Evolutionary conservation across 208 protist genomes (phyloP).

Genomic region (Trypanosoma caninum): DNA sequence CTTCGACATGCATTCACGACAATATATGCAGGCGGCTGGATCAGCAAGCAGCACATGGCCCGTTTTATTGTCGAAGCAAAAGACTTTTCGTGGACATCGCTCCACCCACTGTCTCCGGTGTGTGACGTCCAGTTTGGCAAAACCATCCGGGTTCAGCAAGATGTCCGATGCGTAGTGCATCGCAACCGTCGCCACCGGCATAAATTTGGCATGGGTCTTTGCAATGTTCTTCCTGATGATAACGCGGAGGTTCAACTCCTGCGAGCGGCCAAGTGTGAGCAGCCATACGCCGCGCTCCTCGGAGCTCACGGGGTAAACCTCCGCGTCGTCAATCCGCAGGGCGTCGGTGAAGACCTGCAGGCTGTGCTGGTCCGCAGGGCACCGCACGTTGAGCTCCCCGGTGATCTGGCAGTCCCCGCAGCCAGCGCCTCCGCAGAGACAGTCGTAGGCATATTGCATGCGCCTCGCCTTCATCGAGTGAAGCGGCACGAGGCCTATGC

Average conservation of each 20-base stretch:
- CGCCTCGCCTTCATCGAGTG: constrained; percentile 79
- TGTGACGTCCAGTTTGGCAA: constrained; percentile 62
- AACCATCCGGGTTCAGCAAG: constrained; percentile 83
- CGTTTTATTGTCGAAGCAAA: constrained; percentile 57
- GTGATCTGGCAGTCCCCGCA: constrained; percentile 88
- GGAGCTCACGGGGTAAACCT: constrained; percentile 78
- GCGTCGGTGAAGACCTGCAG: constrained; percentile 80
- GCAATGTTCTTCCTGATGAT: constrained; percentile 95
- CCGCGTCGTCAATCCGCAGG: constrained; percentile 70
- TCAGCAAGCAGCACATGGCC: constrained; percentile 71
- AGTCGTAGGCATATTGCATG: constrained; percentile 84
- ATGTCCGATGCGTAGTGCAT: constrained; percentile 94
- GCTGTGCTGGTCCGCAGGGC: constrained; percentile 69
- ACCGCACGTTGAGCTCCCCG: constrained; percentile 78
- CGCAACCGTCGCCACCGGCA: constrained; percentile 90
- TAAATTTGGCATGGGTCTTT: constrained; percentile 99
- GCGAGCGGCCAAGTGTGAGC: constrained; percentile 78
- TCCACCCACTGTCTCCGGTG: constrained; percentile 80
- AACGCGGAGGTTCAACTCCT: constrained; percentile 75
- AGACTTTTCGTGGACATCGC: constrained; percentile 90
- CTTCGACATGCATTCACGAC: constrained; percentile 87
- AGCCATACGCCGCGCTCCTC: constrained; percentile 87
- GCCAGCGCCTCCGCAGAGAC: constrained; percentile 69
- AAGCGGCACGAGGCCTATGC: constrained; percentile 98
- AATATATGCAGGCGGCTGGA: constrained; percentile 88